A percentile compares a stretch with the other conserved stretches of the same genome.
Evolutionary conservation across 768 basidiomycete genomes (phyloP).

Genomic region (Hydnomerulius pinastri): DNA sequence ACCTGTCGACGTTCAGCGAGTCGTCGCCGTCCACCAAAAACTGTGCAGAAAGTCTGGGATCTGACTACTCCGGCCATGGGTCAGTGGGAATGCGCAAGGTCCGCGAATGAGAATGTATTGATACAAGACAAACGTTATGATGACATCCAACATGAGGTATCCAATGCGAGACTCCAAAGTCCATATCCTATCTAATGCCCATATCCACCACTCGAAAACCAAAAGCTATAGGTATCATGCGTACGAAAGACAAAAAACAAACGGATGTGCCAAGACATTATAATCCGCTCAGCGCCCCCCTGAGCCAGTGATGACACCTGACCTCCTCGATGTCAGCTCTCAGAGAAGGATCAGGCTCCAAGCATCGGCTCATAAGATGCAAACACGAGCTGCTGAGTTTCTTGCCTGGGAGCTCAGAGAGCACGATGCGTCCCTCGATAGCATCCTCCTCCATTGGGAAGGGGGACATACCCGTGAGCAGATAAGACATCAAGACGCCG

Average conservation of each 20-base stretch:
- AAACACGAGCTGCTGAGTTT: constrained; percentile 51
- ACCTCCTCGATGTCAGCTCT: constrained; percentile 85
- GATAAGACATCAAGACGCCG: constrained; percentile 91
- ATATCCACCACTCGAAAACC: constrained; percentile 1
- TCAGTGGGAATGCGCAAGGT: no score
- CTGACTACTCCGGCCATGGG: no score
- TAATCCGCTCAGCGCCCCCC: constrained; percentile 20
- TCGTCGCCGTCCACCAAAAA: no score
- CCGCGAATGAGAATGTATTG: not conserved
- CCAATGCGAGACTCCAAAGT: not conserved
- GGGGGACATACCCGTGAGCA: constrained; percentile 90
- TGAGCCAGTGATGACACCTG: constrained; percentile 82
- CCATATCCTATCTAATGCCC: constrained; percentile 8
- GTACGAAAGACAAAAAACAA: not conserved
- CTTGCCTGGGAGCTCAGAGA: constrained; percentile 42
- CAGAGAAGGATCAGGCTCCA: constrained; percentile 80
- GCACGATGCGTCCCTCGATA: constrained; percentile 61
- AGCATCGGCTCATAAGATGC: constrained; percentile 71
- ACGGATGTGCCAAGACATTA: constrained; percentile 10
- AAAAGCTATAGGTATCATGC: constrained; percentile 9
- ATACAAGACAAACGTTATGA: constrained; percentile 20
- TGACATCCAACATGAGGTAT: no score
- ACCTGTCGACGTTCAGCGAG: no score
- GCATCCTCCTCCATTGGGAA: constrained; percentile 87
- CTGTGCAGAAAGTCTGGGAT: no score